Evolutionary conservation across 345 rosid species (phyloP), one percentile per base, ranked within the genome.

Genomic region (Iberis pinnata): DNA sequence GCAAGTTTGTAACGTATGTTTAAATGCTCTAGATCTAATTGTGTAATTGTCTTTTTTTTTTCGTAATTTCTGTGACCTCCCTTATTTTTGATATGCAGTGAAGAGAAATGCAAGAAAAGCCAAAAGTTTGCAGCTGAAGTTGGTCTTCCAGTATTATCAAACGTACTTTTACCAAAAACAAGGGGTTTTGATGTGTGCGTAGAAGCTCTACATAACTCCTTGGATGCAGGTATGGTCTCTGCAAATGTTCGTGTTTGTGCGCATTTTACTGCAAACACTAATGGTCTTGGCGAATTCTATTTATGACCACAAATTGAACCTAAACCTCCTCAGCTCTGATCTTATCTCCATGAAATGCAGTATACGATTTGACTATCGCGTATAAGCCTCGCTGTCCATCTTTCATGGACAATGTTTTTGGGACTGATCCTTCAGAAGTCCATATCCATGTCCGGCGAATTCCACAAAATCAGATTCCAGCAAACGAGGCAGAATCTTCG

Each of bases 381-480:
- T 87, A 87, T 64, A 87, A 81, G 75, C 73, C 75, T 54, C 75
- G 69, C 8, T 73, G 77, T 53, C 93, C 96, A 43, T 68, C 76
- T 60, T 83, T 87, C 64, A 5, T 87, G 76, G 89, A 87, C 79
- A 87, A 81, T 41, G 87, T 80, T 31, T 87, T 87, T 19, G 93
- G 96, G 4, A 70, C 82, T 31, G 84, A 75, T 76, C 89, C 96
- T 18, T 78, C 87, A 19, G 87, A 81, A 77, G 96, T 83, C 54
- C 96, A 87, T 63, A 75, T 87, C 25, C 89, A 87, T 33, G 71
- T 83, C 45, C 75, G 67, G 38, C 80, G 93, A 31, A 66, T 84
- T 44, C 67, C 73, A 5, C 18, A 61, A 1, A 60, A 69, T 16
- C 70, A 78, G 14, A 74, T 82, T 49, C 90, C 90, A 18, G 29